phyloP scores from a whole-genome alignment of 2,329 filamentous ascomycete genomes.

The Parascedosporium putredinis region DNA sequence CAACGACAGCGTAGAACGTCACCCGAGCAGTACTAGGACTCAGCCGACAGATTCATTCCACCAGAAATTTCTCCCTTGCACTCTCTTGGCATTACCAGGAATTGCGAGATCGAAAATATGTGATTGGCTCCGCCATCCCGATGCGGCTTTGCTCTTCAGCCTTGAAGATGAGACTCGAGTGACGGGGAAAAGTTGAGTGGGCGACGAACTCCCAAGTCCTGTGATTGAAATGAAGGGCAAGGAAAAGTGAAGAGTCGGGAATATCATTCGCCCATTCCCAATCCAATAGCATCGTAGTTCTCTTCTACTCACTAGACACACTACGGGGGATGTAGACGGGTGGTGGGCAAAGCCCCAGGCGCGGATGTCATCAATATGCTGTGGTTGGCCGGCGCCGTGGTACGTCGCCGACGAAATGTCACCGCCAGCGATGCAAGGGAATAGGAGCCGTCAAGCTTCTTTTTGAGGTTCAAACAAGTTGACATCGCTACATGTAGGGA shows the following conservation, averaged over 20 bases:
- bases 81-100: too few relatives aligned
- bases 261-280: background rate
- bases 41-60: too few relatives aligned
- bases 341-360: background rate
- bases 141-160: background rate
- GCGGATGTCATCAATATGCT: conserved; percentile 1
- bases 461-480: too few relatives aligned
- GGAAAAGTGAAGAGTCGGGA: too few relatives aligned
- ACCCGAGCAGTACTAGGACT: too few relatives aligned
- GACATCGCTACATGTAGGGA: too few relatives aligned
- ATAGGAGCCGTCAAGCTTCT: background rate
- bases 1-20: too few relatives aligned
- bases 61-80: too few relatives aligned
- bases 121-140: background rate
- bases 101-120: background rate
- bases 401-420: background rate
- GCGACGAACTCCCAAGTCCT: background rate
- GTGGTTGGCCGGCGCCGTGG: background rate
- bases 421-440: background rate
- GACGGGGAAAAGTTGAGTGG: background rate
- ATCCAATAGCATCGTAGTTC: background rate
- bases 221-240: background rate
- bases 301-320: too few relatives aligned
- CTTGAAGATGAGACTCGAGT: background rate
- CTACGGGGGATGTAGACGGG: background rate